Evolutionary conservation across 768 basidiomycete species (phyloP).

Genomic region (Gloeophyllum trabeum): DNA sequence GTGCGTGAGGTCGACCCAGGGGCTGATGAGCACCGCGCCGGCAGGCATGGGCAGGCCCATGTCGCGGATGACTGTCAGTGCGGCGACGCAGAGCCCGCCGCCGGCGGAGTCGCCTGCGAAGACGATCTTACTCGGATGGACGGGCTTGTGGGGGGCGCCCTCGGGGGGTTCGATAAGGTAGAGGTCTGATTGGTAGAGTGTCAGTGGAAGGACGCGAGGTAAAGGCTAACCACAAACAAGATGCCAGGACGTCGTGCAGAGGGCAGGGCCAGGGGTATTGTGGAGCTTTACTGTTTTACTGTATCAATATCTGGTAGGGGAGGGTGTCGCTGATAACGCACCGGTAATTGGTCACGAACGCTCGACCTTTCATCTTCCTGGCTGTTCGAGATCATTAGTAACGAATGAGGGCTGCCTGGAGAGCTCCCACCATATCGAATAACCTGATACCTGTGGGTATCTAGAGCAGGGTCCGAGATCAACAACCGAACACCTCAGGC

Average conservation of each 20-base stretch:
- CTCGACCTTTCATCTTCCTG: constrained; percentile 59
- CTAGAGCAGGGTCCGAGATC: constrained; percentile 14
- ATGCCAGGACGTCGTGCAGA: constrained; percentile 66
- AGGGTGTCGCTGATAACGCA: constrained; percentile 4
- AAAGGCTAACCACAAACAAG: constrained; percentile 31
- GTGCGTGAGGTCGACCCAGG: constrained; percentile 83
- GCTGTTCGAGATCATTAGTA: constrained; percentile 24
- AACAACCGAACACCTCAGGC: neutral
- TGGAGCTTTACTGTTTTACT: constrained; percentile 54
- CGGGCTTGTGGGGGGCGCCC: constrained; percentile 47
- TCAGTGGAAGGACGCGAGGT: neutral
- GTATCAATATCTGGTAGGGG: neutral
- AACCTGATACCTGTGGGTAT: constrained; percentile 52
- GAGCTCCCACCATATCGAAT: constrained; percentile 36
- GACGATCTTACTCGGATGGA: constrained; percentile 58
- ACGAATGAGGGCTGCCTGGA: neutral
- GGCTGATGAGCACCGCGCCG: constrained; percentile 69
- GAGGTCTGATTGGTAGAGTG: constrained; percentile 35
- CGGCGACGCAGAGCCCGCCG: constrained; percentile 50
- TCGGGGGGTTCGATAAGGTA: constrained; percentile 67
- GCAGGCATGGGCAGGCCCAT: constrained; percentile 58
- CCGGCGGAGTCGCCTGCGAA: constrained; percentile 78
- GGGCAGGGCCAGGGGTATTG: constrained; percentile 81
- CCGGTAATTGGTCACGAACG: constrained; percentile 52
- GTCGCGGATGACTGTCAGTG: constrained; percentile 58